A percentile compares a stretch with the other conserved stretches of the same genome.
Evolutionary conservation across 1,284 basidiomycete genomes (phyloP).

Genomic region (Ceratobasidium sp.): DNA sequence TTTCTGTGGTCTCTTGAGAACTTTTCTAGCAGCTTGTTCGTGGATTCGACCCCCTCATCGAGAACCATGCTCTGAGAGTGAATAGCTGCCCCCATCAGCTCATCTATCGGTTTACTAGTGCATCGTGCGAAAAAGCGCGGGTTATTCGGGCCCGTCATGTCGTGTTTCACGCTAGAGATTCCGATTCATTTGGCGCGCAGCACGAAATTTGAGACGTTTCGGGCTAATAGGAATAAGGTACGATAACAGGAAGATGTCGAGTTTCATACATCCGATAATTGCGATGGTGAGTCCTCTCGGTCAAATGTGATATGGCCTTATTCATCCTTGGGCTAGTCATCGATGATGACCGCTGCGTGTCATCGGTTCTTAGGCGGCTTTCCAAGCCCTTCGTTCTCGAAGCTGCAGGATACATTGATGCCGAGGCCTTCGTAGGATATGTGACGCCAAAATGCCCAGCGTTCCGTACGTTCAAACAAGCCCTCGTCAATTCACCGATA

Average conservation of each 20-base stretch:
- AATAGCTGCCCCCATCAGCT: no score
- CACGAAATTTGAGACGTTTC: neutral
- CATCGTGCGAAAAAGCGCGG: neutral
- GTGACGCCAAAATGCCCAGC: neutral
- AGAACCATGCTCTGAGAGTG: no score
- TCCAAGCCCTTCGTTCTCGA: neutral
- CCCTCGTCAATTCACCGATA: conserved; percentile 6
- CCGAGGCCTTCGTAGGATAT: conserved; percentile 12
- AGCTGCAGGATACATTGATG: neutral
- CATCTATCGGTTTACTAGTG: no score
- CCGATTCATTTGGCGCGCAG: neutral
- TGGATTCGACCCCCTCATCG: no score
- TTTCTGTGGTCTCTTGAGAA: no score
- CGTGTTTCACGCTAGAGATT: neutral
- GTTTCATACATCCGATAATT: no score
- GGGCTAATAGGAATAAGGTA: neutral
- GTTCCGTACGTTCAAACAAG: no score
- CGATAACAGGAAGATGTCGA: no score
- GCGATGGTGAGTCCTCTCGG: neutral
- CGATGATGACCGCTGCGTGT: neutral
- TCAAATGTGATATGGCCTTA: neutral
- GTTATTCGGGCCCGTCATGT: neutral
- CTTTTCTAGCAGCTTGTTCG: no score
- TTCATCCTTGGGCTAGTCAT: neutral
- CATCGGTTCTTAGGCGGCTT: neutral